Conservation (phyloP, 2,329 filamentous ascomycete genomes). For the Colletotrichum incanum region DNA sequence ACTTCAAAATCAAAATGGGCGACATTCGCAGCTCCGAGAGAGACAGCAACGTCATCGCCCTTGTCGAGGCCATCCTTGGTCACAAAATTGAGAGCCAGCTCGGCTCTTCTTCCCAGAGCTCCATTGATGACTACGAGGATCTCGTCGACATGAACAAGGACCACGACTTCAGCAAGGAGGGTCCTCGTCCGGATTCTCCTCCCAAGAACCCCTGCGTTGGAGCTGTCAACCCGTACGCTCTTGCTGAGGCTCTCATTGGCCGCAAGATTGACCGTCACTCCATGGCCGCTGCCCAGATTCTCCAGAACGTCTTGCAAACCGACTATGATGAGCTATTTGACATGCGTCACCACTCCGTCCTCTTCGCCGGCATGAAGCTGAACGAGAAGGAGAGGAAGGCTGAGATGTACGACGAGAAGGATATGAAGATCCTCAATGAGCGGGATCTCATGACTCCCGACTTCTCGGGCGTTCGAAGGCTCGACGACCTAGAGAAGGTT, state of each 20-base stretch:
- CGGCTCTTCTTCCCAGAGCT: constrained; percentile 46
- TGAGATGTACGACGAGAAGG: constrained; percentile 56
- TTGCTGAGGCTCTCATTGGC: constrained; percentile 61
- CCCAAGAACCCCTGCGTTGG: constrained; percentile 58
- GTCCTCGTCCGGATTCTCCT: constrained; percentile 53
- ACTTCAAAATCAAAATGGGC: constrained; percentile 42
- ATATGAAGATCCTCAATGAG: constrained; percentile 60
- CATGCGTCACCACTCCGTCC: constrained; percentile 59
- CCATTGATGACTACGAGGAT: constrained; percentile 54
- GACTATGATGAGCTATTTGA: constrained; percentile 65
- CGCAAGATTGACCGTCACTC: constrained; percentile 58
- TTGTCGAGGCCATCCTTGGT: constrained; percentile 57
- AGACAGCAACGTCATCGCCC: constrained; percentile 46
- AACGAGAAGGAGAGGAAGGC: constrained; percentile 56
- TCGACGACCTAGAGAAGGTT: constrained; percentile 59
- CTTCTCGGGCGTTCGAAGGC: constrained; percentile 55
- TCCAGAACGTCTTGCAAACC: constrained; percentile 61
- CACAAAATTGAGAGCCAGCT: constrained; percentile 50
- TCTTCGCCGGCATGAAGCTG: constrained; percentile 60
- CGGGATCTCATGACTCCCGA: constrained; percentile 60
- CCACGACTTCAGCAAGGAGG: constrained; percentile 45
- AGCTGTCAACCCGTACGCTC: constrained; percentile 61
- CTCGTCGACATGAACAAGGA: constrained; percentile 49
- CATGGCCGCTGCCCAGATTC: constrained; percentile 52
- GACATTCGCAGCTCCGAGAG: constrained; percentile 37